Evolutionary conservation across 2,329 filamentous ascomycete species (phyloP).

Genomic region (Alternaria atra): DNA sequence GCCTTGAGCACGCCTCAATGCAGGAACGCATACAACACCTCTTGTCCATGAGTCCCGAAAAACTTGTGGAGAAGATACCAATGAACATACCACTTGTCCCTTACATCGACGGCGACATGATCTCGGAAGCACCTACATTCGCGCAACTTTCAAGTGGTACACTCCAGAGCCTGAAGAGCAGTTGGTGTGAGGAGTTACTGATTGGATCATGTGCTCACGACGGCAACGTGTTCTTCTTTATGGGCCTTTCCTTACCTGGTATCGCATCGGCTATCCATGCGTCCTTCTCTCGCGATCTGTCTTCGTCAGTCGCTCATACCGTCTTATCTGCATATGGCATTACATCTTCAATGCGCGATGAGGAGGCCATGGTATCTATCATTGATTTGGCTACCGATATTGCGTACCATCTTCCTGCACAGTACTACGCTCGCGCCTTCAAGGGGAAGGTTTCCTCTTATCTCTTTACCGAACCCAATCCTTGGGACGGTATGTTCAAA

Average conservation of each 20-base stretch:
- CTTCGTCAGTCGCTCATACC: conserved; percentile 8
- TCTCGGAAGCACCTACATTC: conserved; percentile 34
- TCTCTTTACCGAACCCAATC: conserved; percentile 35
- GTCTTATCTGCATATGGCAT: conserved; percentile 53
- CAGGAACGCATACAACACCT: conserved; percentile 53
- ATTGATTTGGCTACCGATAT: conserved; percentile 57
- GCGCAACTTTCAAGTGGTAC: conserved; percentile 1
- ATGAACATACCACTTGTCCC: conserved; percentile 46
- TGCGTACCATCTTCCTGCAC: conserved; percentile 53
- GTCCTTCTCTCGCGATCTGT: conserved; percentile 39
- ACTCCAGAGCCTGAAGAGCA: background rate
- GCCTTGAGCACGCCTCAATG: conserved; percentile 43
- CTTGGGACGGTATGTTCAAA: conserved; percentile 37
- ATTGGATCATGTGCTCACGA: conserved; percentile 59
- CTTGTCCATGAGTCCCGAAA: conserved; percentile 45
- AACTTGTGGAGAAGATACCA: conserved; percentile 52
- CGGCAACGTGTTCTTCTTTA: conserved; percentile 36
- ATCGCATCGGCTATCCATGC: conserved; percentile 38
- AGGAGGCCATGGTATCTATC: conserved; percentile 49
- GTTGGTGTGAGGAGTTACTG: conserved; percentile 57
- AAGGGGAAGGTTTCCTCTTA: conserved; percentile 28
- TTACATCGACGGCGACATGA: conserved; percentile 54
- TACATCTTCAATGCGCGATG: conserved; percentile 42
- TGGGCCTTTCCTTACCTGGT: conserved; percentile 26
- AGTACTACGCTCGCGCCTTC: conserved; percentile 46